Evolutionary conservation across 306 rosid genomes (phyloP), one percentile per base, ranked within the genome.

Genomic region (Geum urbanum): DNA sequence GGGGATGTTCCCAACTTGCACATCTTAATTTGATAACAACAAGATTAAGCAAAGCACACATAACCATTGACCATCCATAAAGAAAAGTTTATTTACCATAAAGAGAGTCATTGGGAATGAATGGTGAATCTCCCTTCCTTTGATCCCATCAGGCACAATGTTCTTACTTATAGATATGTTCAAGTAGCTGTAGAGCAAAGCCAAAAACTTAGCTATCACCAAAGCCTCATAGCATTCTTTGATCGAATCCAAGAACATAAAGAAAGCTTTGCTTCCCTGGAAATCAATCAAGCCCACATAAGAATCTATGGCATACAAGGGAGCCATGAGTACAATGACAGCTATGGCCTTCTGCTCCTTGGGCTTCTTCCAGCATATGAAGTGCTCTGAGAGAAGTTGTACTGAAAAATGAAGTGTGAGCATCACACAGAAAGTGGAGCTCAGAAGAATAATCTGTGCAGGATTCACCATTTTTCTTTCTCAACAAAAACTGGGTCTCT

Each of bases 171-270:
- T 72, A 27, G 77, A 77, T 72, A 77, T 77, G 75, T 77, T 77
- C 73, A 72, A 71, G 77, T 77, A 77, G 77, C 77, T 77, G 69
- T 72, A 77, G 41, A 77, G 69, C 60, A 77, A 59, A 72, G 73
- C 70, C 69, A 77, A 58, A 60, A 77, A 77, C 70, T 77, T 77
- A 24, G 77, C 75, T 49, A 77, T 77, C 9, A 77, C 81, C 68
- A 78, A 59, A 47, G 82, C 82, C 67, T 78, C 78, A 24, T 78
- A 78, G 56, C 78, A 78, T 37, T 78, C 82, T 72, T 78, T 78
- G 22, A 78, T 18, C 13, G 82, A 78, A 18, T 78, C 82, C 75
- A 78, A 69, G 49, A 73, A 74, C 72, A 63, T 73, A 63, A 78
- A 78, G 72, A 60, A 69, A 22, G 69, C 64, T n/a, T 59, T 78